A percentile compares a stretch with the other conserved stretches of the same genome.
Conservation (phyloP, 768 basidiomycete species). For the Calocybe cyanea region DNA sequence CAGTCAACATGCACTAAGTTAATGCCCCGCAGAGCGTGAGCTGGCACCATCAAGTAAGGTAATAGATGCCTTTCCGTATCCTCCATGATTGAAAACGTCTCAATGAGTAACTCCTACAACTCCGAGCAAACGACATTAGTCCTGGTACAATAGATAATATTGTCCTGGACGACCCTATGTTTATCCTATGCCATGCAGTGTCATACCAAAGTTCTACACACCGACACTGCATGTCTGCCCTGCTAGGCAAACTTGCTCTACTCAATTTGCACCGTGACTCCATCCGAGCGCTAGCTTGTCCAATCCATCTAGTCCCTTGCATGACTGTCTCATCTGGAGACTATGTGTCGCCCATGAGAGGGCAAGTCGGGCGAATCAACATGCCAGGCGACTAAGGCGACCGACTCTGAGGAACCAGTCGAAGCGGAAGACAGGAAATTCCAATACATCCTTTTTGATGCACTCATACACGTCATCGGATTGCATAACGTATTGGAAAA, state of each 20-base stretch:
- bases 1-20: slow-evolving; percentile 3
- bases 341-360: slow-evolving; percentile 93
- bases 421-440: too few relatives aligned
- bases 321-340: slow-evolving; percentile 72
- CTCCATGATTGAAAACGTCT: slow-evolving; percentile 65
- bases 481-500: too few relatives aligned
- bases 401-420: too few relatives aligned
- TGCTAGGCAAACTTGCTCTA: slow-evolving; percentile 83
- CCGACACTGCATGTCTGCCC: slow-evolving; percentile 68
- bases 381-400: too few relatives aligned
- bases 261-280: slow-evolving; percentile 72
- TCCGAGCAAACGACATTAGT: slow-evolving; percentile 79
- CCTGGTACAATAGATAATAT: slow-evolving; percentile 70
- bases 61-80: slow-evolving; percentile 76
- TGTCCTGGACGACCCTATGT: slow-evolving; percentile 78
- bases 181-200: slow-evolving; percentile 81
- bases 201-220: slow-evolving; percentile 69
- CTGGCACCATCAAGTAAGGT: slow-evolving; percentile 78
- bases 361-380: slow-evolving; percentile 79
- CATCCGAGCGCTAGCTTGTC: slow-evolving; percentile 48
- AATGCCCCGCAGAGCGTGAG: slow-evolving; percentile 59
- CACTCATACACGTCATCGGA: too few relatives aligned
- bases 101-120: slow-evolving; percentile 70
- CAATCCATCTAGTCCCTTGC: slow-evolving; percentile 30
- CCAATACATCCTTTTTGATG: too few relatives aligned